These are phyloP conservation scores for Lactarius evosmus DNA, from an alignment of 768 basidiomycete genomes.

Conservation along the genomic window DNA sequence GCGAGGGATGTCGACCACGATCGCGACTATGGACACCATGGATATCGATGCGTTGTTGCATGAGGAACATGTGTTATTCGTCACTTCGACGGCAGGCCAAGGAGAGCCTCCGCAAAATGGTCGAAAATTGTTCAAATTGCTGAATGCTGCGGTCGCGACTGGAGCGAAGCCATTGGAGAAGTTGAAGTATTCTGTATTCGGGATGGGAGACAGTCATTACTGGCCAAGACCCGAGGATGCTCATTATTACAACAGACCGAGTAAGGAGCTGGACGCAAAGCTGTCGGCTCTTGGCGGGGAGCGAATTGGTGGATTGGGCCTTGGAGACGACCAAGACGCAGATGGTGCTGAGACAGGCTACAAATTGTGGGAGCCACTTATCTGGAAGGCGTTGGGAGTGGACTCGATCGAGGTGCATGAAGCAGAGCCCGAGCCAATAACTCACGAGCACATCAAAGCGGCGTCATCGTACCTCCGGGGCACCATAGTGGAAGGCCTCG, in stretches of 20 bases:
- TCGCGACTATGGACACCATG: constrained; percentile 79
- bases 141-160: constrained; percentile 62
- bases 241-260: constrained; percentile 97
- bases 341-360: constrained; percentile 97
- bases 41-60: constrained; percentile 68
- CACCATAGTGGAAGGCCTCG: constrained; percentile 89
- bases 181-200: constrained; percentile 82
- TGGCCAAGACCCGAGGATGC: constrained; percentile 97
- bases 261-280: constrained; percentile 82
- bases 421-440: constrained; percentile 94
- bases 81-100: constrained; percentile 94
- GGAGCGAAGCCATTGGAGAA: constrained; percentile 59
- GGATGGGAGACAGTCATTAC: constrained; percentile 97
- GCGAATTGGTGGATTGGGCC: constrained; percentile 69
- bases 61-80: constrained; percentile 66
- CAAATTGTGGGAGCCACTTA: constrained; percentile 86
- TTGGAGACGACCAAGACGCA: constrained; percentile 96
- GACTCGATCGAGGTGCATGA: constrained; percentile 85
- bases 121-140: constrained; percentile 79
- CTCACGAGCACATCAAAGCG: constrained; percentile 99
- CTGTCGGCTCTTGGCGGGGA: constrained; percentile 78
- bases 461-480: constrained; percentile 92
- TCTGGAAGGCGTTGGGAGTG: constrained; percentile 95
- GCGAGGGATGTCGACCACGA: constrained; percentile 72
- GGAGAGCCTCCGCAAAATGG: constrained; percentile 98